These are phyloP conservation scores for Melastoma candidum DNA, from an alignment of 441 rosid genomes.

Conservation along the genomic window DNA sequence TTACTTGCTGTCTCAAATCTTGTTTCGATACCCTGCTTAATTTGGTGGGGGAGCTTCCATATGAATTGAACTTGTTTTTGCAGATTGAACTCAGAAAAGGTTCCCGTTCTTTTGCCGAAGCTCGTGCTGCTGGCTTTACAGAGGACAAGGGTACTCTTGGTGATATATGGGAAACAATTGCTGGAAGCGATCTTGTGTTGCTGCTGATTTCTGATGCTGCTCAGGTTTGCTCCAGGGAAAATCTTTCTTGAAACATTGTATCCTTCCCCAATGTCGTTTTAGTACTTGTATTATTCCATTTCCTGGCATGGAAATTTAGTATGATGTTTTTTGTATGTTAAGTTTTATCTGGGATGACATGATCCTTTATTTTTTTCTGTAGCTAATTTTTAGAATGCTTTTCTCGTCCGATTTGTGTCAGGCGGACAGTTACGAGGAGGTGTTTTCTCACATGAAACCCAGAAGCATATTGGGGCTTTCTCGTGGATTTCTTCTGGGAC, in stretches of 20 bases:
- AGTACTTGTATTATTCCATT: too few species aligned
- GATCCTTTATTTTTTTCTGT: conserved; percentile 1
- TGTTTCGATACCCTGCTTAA: too few species aligned
- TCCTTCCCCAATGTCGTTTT: too few species aligned
- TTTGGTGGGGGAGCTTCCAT: too few species aligned
- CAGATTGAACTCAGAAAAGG: conserved; percentile 89
- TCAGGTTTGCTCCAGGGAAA: conserved; percentile 35
- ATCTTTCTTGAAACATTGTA: too few species aligned
- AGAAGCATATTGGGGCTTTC: conserved; percentile 91
- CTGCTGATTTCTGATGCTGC: conserved; percentile 89
- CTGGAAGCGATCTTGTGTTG: conserved; percentile 85
- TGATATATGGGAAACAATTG: conserved; percentile 79
- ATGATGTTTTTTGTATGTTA: not conserved
- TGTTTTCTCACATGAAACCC: conserved; percentile 85
- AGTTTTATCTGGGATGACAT: not conserved
- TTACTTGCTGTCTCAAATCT: too few species aligned
- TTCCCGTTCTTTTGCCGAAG: conserved; percentile 79
- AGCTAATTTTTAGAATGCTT: not conserved
- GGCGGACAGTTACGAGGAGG: conserved; percentile 82
- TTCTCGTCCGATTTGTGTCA: conserved; percentile 18
- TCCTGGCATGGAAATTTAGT: too few species aligned
- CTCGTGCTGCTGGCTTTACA: conserved; percentile 79
- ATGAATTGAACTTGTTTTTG: not conserved
- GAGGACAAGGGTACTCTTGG: conserved; percentile 85
- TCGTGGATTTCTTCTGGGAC: conserved; percentile 88